Evolutionary conservation across 768 basidiomycete genomes (phyloP).

Genomic region (Leccinum pellstonianum): DNA sequence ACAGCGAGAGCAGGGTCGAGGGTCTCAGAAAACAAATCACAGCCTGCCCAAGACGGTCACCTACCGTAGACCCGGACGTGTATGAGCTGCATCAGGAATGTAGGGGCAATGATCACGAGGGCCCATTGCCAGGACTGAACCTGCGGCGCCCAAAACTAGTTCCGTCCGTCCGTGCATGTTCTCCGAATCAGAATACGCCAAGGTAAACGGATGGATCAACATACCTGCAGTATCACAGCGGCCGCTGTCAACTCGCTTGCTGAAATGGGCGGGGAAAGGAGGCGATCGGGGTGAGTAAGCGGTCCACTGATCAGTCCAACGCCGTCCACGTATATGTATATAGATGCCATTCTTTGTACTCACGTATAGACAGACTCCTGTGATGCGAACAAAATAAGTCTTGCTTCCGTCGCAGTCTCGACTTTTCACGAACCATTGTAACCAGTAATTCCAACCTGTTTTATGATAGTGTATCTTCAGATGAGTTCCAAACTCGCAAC

Average conservation of each 20-base stretch:
- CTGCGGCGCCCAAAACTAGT: conserved; percentile 45
- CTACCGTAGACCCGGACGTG: conserved; percentile 56
- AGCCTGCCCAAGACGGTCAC: background rate
- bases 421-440: conserved; percentile 43
- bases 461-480: background rate
- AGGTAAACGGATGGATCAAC: conserved; percentile 2
- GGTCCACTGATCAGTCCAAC: background rate
- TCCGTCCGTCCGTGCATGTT: background rate
- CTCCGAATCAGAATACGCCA: background rate
- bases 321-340: background rate
- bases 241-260: conserved; percentile 61
- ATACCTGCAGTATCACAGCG: conserved; percentile 48
- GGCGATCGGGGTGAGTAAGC: background rate
- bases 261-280: conserved; percentile 15
- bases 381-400: background rate
- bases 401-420: background rate
- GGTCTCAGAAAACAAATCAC: background rate
- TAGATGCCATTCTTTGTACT: conserved; percentile 8
- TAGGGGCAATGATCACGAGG: conserved; percentile 51
- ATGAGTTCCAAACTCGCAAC: background rate
- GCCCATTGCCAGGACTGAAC: conserved; percentile 57
- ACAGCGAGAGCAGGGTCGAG: background rate
- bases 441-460: conserved; percentile 58
- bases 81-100: conserved; percentile 54
- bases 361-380: conserved; percentile 42